Evolutionary conservation across 2,329 filamentous ascomycete species (phyloP).

Genomic region (Kalaharituber pfeilii): DNA sequence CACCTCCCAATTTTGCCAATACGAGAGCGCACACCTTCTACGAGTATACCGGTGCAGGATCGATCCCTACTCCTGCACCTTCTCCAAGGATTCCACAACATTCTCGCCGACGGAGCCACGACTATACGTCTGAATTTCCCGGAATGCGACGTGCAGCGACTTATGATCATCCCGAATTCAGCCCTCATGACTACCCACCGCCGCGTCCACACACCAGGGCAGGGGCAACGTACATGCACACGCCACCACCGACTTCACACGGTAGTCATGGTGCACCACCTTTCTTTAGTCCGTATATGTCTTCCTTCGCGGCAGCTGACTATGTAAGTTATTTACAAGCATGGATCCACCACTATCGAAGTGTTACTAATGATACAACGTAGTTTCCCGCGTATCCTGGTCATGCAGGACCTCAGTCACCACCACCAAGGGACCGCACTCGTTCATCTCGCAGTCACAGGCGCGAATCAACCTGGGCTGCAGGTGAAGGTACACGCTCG

Average conservation of each 20-base stretch:
- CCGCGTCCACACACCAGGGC: constrained; percentile 16
- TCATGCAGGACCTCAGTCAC: constrained; percentile 16
- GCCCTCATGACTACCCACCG: constrained; percentile 14
- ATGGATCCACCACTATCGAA: neutral
- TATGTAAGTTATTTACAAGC: constrained; percentile 15
- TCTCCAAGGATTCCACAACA: constrained; percentile 17
- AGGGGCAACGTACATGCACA: constrained; percentile 15
- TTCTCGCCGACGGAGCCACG: constrained; percentile 13
- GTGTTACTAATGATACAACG: neutral
- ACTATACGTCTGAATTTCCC: constrained; percentile 14
- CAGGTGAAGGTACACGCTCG: constrained; percentile 13
- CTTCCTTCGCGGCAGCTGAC: constrained; percentile 14
- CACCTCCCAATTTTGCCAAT: constrained; percentile 13
- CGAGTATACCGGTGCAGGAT: constrained; percentile 15
- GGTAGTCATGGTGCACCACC: constrained; percentile 16
- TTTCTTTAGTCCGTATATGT: constrained; percentile 16
- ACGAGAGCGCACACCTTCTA: constrained; percentile 12
- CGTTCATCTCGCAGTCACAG: constrained; percentile 13
- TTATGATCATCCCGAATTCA: constrained; percentile 11
- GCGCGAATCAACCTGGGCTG: constrained; percentile 14
- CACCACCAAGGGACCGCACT: constrained; percentile 14
- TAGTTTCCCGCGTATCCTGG: constrained; percentile 11
- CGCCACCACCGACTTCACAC: constrained; percentile 17
- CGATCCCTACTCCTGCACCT: constrained; percentile 17
- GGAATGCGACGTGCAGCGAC: constrained; percentile 6